Evolutionary conservation across 1,284 basidiomycete genomes (phyloP), one percentile per base, ranked within the genome.

Genomic region (Trametes versicolor): DNA sequence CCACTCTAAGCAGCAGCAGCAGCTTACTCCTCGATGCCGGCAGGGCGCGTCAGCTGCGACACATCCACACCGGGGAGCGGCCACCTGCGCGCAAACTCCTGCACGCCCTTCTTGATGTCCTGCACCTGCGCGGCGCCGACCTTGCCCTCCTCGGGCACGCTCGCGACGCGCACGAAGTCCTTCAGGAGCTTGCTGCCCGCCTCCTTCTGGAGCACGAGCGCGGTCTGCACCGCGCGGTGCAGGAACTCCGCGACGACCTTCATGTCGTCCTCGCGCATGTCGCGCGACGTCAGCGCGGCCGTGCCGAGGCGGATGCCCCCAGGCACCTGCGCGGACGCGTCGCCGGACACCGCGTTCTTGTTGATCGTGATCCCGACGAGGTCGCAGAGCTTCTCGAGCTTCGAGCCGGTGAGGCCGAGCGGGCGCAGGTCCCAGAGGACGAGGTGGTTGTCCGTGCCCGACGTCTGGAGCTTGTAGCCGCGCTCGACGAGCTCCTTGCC

Each of bases 301-400:
- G 96, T 95, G 70, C 98, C 98, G 72, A 99, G 90, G 72, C 98
- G 95, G 76, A 99, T 97, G 75, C 98, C 98, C 74, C 98, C 98
- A 58, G 98, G 98, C 4, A 95, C 94, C 77, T 97, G 94, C 1
- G 98, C 98, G 60, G 95, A 98, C 48, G 91, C 87, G 80, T 99
- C 97, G 72, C 97, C 97, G 45, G 95, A 96, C 58, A 99, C 97
- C 61, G 96, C 95, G 80, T 99, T 99, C 84, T 98, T 97, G 85
- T 97, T 97, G 81, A 94, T 93, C 37, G 94, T 98, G 80, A 99
- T 98, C 73, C 96, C 96, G 76, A 95, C 90, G 61, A 98, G 85
- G 79, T 99, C 98, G 78, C 97, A 98, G 74, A 99, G 90, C 87
- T 98, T 99, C 86, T 98, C 97, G 66, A 99, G 90, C 85, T 99